Percentiles rank a stretch among this genome's conserved stretches.
These are phyloP conservation scores for Venturia pyrina DNA, from an alignment of 2,329 filamentous ascomycete species.

Conservation along the genomic window DNA sequence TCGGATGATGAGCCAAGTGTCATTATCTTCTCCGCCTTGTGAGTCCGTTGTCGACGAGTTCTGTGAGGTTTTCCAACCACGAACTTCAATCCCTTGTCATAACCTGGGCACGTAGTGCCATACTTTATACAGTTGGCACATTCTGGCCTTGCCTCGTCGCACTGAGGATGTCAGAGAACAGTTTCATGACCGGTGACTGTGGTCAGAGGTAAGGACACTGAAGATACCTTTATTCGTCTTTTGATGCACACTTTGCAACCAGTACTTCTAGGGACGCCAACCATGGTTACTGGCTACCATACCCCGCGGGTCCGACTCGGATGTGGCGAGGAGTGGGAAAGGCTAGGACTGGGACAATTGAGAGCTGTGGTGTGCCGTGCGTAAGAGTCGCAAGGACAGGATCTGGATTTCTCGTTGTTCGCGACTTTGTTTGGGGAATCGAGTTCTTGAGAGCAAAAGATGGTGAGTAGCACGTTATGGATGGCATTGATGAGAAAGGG, in stretches of 20 bases:
- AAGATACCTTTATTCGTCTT: constrained; percentile 7
- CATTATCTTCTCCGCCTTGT: neutral
- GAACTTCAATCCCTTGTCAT: constrained; percentile 7
- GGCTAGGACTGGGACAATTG: neutral
- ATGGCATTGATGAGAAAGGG: neutral
- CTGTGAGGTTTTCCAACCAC: constrained; percentile 7
- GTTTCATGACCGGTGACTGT: no score
- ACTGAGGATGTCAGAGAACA: neutral
- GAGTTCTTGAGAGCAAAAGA: neutral
- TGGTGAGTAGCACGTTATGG: neutral
- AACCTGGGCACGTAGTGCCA: constrained; percentile 5
- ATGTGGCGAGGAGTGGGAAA: neutral
- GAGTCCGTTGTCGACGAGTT: constrained; percentile 6
- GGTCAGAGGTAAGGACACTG: neutral
- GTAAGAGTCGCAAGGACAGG: neutral
- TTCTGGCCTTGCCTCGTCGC: constrained; percentile 4
- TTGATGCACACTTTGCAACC: constrained; percentile 8
- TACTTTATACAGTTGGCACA: constrained; percentile 10
- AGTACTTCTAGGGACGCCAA: constrained; percentile 10
- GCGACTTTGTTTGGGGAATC: neutral
- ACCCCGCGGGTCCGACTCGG: neutral
- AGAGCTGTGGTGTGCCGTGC: neutral
- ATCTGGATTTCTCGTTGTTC: neutral
- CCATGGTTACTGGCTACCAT: neutral
- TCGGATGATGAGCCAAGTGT: neutral